phyloP scores from a whole-genome alignment of 1,139 yeast genomes.

The Candida pseudocylindracea region DNA sequence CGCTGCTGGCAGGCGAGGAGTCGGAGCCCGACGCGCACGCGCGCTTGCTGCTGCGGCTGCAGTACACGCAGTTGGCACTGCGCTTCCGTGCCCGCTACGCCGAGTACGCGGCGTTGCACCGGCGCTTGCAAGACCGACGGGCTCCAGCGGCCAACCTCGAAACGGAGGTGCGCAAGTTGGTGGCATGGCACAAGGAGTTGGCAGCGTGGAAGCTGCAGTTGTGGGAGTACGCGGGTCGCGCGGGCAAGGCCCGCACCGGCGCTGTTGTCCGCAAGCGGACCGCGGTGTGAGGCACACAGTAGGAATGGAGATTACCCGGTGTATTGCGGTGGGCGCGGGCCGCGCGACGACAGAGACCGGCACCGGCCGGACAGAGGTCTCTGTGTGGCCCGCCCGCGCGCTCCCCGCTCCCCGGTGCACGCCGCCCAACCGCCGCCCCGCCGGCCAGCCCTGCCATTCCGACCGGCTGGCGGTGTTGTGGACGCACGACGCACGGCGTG shows the following conservation, averaged over 20 bases:
- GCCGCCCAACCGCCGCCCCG: too few relatives aligned
- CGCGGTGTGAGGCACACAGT: too few relatives aligned
- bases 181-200: slow-evolving; percentile 14
- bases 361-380: too few relatives aligned
- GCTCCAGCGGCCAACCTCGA: slow-evolving; percentile 4
- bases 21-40: not conserved
- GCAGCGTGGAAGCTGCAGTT: slow-evolving; percentile 14
- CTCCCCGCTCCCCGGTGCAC: too few relatives aligned
- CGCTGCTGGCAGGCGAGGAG: slow-evolving; percentile 3
- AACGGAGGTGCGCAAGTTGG: slow-evolving; percentile 9
- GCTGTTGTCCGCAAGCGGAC: too few relatives aligned
- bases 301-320: too few relatives aligned
- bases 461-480: too few relatives aligned
- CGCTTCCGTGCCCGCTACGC: slow-evolving; percentile 16
- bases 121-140: slow-evolving; percentile 4
- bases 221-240: slow-evolving; percentile 14
- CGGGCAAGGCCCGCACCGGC: slow-evolving; percentile 9
- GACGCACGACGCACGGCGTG: too few relatives aligned
- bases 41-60: slow-evolving; percentile 6
- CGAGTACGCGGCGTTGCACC: slow-evolving; percentile 14
- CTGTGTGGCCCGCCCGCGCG: too few relatives aligned
- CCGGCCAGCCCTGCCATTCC: too few relatives aligned
- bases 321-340: too few relatives aligned
- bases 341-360: too few relatives aligned
- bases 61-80: slow-evolving; percentile 10